Percentiles rank a stretch among this genome's conserved stretches.
Conservation (phyloP, 306 rosid species). For the Fragaria nilgerrensis region DNA sequence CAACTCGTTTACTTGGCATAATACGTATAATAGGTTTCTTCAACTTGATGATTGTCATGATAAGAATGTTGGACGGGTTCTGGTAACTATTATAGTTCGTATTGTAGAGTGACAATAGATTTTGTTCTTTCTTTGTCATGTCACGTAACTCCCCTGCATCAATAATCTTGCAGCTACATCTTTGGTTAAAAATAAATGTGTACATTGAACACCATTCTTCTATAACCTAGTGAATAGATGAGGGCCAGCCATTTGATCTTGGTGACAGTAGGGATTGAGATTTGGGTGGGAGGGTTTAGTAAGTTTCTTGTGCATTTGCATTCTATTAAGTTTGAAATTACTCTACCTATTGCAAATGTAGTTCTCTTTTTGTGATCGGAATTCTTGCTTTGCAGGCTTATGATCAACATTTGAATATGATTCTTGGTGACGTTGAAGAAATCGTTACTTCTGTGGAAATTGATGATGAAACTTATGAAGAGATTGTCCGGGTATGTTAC, state of each 20-base stretch:
- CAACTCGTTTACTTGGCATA: background rate
- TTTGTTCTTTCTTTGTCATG: background rate
- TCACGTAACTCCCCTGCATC: background rate
- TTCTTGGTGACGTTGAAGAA: constrained; percentile 99
- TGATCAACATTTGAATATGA: constrained; percentile 99
- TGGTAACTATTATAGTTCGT: background rate
- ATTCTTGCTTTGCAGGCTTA: constrained; percentile 72
- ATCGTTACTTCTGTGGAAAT: constrained; percentile 88
- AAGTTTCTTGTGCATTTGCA: background rate
- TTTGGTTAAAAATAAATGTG: background rate
- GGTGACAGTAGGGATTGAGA: background rate
- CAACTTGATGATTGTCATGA: background rate
- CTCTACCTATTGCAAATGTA: background rate
- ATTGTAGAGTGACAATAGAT: background rate
- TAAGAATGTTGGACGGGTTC: background rate
- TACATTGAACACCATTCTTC: background rate
- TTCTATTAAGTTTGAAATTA: background rate
- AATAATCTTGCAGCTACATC: background rate
- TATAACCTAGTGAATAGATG: background rate
- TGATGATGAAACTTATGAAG: constrained; percentile 98
- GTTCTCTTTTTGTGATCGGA: constrained; percentile 14
- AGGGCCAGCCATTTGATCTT: background rate
- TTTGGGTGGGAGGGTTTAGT: background rate
- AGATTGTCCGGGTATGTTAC: constrained; percentile 89
- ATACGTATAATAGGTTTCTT: background rate